phyloP scores from a whole-genome alignment of 2,329 filamentous ascomycete genomes.

The Seiridium cupressi region DNA sequence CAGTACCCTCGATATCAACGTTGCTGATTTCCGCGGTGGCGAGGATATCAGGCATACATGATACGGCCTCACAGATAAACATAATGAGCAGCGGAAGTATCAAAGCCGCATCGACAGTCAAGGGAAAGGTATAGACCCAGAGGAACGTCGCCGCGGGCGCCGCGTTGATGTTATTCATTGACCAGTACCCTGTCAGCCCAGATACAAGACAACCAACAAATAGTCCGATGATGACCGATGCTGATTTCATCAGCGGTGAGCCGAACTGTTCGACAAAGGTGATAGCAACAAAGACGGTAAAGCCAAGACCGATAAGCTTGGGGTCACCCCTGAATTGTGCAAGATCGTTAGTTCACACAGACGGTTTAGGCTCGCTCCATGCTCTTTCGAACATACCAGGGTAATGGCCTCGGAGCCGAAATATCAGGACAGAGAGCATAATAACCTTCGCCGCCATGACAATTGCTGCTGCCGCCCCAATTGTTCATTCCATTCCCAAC shows the following conservation, averaged over 20 bases:
- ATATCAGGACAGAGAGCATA: constrained; percentile 57
- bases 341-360: too few species aligned
- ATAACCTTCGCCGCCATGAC: constrained; percentile 44
- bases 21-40: constrained; percentile 46
- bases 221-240: constrained; percentile 62
- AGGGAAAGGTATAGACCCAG: constrained; percentile 68
- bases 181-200: constrained; percentile 65
- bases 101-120: constrained; percentile 64
- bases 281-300: constrained; percentile 66
- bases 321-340: constrained; percentile 42
- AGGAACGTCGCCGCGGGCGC: constrained; percentile 66
- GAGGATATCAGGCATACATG: constrained; percentile 57
- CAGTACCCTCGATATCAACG: constrained; percentile 57
- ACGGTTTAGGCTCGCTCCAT: too few species aligned
- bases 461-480: constrained; percentile 65
- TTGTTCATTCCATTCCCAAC: constrained; percentile 62
- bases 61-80: constrained; percentile 66
- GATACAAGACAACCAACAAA: constrained; percentile 67
- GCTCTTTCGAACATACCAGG: constrained; percentile 32
- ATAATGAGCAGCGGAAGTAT: constrained; percentile 64
- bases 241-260: constrained; percentile 68
- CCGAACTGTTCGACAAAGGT: constrained; percentile 69
- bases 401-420: constrained; percentile 58
- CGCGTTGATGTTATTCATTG: constrained; percentile 53
- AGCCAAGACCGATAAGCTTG: constrained; percentile 65